Evolutionary conservation across 805 yeast genomes (phyloP).

Genomic region (Metschnikowia kunwiensis): DNA sequence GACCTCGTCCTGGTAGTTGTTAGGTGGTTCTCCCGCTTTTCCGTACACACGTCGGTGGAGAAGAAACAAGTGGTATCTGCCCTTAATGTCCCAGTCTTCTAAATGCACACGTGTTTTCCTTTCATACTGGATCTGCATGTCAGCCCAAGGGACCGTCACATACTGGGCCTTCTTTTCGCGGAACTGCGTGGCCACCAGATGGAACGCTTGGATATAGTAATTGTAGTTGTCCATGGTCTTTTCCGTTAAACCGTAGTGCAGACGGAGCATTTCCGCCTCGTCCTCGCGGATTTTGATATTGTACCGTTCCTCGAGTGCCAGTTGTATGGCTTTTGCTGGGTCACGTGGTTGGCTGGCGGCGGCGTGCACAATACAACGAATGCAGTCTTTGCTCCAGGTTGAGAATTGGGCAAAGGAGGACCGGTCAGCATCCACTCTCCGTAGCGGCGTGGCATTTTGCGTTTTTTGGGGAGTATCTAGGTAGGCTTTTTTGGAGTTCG

Average conservation of each 20-base stretch:
- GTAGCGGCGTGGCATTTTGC: no score
- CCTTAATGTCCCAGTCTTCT: constrained; percentile 19
- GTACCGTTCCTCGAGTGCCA: constrained; percentile 9
- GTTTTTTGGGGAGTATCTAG: no score
- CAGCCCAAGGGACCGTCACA: constrained; percentile 18
- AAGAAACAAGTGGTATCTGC: constrained; percentile 13
- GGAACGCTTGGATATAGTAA: constrained; percentile 15
- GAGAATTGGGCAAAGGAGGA: constrained; percentile 8
- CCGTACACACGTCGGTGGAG: constrained; percentile 19
- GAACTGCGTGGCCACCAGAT: constrained; percentile 12
- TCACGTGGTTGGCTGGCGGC: constrained; percentile 3
- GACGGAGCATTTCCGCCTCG: constrained; percentile 17
- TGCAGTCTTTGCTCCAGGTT: constrained; percentile 17
- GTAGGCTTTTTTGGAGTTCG: no score
- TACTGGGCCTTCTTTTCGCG: constrained; percentile 7
- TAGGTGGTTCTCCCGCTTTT: constrained; percentile 15
- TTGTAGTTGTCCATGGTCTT: constrained; percentile 8
- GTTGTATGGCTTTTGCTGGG: constrained; percentile 9
- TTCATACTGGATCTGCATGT: constrained; percentile 11
- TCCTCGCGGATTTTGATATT: constrained; percentile 7
- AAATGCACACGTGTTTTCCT: constrained; percentile 9
- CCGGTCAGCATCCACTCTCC: no score
- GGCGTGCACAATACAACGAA: constrained; percentile 13
- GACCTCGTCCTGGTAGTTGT: constrained; percentile 13
- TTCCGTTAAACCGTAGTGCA: constrained; percentile 16